phyloP scores from a whole-genome alignment of 2,329 filamentous ascomycete genomes.

The Cordyceps tenuipes region DNA sequence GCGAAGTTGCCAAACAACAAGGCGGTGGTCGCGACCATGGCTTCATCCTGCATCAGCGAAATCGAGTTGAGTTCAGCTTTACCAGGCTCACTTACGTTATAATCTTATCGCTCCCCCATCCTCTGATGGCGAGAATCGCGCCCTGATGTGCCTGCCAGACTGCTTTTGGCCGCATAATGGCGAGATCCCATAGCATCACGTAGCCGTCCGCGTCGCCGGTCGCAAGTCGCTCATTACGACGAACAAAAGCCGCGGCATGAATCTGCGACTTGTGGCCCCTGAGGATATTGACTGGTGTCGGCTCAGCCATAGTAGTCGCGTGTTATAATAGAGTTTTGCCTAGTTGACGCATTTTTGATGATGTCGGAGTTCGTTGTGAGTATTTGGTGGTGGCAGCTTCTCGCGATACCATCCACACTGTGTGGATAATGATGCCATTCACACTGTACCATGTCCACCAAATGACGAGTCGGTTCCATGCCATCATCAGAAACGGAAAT shows the following conservation, averaged over 20 bases:
- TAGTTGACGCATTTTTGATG: not conserved
- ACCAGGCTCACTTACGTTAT: constrained; percentile 60
- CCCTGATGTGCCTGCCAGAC: constrained; percentile 82
- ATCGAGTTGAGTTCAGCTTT: not conserved
- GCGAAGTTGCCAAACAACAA: constrained; percentile 74
- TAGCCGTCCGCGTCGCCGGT: constrained; percentile 89
- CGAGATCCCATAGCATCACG: constrained; percentile 76
- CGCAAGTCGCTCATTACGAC: constrained; percentile 64
- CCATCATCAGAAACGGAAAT: not conserved
- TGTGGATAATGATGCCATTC: not conserved
- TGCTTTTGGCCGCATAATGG: constrained; percentile 69
- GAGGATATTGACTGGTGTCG: constrained; percentile 54
- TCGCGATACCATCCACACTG: not conserved
- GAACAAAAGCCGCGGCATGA: constrained; percentile 66
- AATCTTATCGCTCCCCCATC: constrained; percentile 63
- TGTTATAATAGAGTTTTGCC: not conserved
- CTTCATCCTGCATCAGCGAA: constrained; percentile 36
- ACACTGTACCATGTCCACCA: not conserved
- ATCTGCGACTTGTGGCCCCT: constrained; percentile 78
- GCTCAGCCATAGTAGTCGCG: constrained; percentile 12
- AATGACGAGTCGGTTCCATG: too few relatives aligned
- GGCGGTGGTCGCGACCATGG: constrained; percentile 81
- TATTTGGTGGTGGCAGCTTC: too few relatives aligned
- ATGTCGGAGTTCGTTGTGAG: too few relatives aligned
- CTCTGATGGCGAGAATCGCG: constrained; percentile 65